Percentiles rank a stretch among this genome's conserved stretches.
Evolutionary conservation across 2,329 filamentous ascomycete genomes (phyloP).

Genomic region (Trichoderma citrinoviride): DNA sequence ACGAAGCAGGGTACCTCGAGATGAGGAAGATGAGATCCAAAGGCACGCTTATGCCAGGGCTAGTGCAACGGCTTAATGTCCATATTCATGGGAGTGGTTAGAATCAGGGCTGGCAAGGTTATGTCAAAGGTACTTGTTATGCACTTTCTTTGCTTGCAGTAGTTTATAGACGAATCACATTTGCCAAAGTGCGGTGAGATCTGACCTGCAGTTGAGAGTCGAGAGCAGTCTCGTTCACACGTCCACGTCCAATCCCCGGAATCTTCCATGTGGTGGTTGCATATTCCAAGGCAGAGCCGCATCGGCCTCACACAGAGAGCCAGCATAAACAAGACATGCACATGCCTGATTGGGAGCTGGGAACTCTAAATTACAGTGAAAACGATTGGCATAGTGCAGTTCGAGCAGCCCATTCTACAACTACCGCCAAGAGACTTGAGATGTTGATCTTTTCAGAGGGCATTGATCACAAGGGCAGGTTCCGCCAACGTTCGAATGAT

Average conservation of each 20-base stretch:
- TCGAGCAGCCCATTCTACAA: background rate
- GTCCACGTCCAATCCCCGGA: background rate
- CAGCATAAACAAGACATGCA: background rate
- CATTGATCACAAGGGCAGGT: no score
- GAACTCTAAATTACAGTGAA: background rate
- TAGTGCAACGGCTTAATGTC: background rate
- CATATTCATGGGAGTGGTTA: background rate
- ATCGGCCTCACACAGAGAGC: background rate
- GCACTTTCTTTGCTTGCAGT: background rate
- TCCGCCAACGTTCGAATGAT: no score
- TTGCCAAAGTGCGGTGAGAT: slow-evolving; percentile 16
- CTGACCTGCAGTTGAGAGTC: background rate
- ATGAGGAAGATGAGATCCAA: background rate
- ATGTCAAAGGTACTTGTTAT: background rate
- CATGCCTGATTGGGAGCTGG: background rate
- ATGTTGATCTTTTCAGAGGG: no score
- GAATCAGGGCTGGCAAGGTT: background rate
- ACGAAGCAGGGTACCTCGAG: background rate
- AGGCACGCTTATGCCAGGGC: background rate
- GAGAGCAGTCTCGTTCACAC: background rate
- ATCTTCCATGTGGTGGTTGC: background rate
- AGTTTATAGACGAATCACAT: slow-evolving; percentile 2
- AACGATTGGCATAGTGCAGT: background rate
- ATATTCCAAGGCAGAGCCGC: background rate
- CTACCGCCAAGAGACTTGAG: no score